A percentile compares a stretch with the other conserved stretches of the same genome.
Conservation (phyloP, 163 green algal species). For the Chloroidium sp. region DNA sequence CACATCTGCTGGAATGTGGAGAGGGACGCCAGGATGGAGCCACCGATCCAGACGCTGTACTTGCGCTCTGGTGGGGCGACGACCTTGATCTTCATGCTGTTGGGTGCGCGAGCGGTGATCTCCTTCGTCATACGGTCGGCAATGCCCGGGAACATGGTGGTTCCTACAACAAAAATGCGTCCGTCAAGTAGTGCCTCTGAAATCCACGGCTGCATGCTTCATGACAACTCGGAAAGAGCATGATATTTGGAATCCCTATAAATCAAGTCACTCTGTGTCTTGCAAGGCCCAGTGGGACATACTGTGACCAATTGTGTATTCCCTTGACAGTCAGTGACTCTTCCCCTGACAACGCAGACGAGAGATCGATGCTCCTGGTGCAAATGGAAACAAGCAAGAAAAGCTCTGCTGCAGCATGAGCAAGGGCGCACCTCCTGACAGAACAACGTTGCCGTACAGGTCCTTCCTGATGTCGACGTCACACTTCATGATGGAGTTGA, state of each 20-base stretch:
- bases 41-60: constrained; percentile 98
- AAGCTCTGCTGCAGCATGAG: not conserved
- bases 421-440: constrained; percentile 51
- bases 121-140: constrained; percentile 97
- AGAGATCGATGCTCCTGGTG: too few relatives aligned
- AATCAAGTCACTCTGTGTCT: too few relatives aligned
- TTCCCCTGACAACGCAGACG: too few relatives aligned
- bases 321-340: too few relatives aligned
- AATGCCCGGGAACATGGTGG: constrained; percentile 95
- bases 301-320: too few relatives aligned
- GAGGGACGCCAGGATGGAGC: constrained; percentile 93
- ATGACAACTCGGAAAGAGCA: not conserved
- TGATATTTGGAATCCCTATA: too few relatives aligned
- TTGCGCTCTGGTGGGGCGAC: constrained; percentile 92
- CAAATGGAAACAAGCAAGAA: too few relatives aligned
- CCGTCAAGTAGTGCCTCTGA: too few relatives aligned
- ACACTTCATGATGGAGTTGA: constrained; percentile 99
- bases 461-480: constrained; percentile 99
- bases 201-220: not conserved
- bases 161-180: constrained; percentile 40
- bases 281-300: too few relatives aligned
- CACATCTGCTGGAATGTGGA: constrained; percentile 96
- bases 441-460: constrained; percentile 96
- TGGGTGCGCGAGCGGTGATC: constrained; percentile 84
- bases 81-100: constrained; percentile 81